Base-by-base conservation (phyloP, 2,329 filamentous ascomycete species). In the Blastomyces silverae region DNA sequence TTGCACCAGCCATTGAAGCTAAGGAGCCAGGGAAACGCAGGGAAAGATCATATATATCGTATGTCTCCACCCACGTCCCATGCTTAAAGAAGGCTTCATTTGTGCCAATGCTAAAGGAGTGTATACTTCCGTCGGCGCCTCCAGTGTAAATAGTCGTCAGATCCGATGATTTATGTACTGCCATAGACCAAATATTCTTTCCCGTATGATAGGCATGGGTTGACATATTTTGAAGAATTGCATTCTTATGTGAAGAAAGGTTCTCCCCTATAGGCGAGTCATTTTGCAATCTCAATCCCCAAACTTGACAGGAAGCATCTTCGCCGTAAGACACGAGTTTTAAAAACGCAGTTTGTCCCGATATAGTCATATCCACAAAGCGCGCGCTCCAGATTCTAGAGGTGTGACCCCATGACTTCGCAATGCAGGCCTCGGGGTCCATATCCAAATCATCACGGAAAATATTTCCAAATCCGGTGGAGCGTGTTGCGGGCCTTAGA, bases 311-410 rank as follows among this genome's bases (percentile, higher is more conserved):
- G 6, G 89, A 90, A 10, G 89, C 85, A 76, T 97, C 92, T 76
- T 97, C 92, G 13, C 92, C 91, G 69, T 92, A 89, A 0, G 93
- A 96, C 52, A 91, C 82, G 0, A 96, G 71, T 11, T 80, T 81
- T 22, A 88, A 63, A 46, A 65, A 68, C 5, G 64, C 62, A 10
- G 66, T 53, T 37, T 73, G 68, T 4, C 70, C 69, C 10, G 70
- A 68, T 25, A 60, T 64, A 20, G 66, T 68, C 1, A 69, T 64
- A 34, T 71, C 74, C 0, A 87, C 77, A 69, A 97, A 94, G 64
- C 84, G 83, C 10, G 96, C 86, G 57, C 86, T 84, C 94, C 94
- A 99, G 69, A 99, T 96, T 65, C 94, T 85, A 8, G 93, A 96
- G 2, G 84, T 78, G 76, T 99, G 94, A 0, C 89, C 93, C 89